Conservation (phyloP, 306 rosid genomes). For the Castanea mollissima region DNA sequence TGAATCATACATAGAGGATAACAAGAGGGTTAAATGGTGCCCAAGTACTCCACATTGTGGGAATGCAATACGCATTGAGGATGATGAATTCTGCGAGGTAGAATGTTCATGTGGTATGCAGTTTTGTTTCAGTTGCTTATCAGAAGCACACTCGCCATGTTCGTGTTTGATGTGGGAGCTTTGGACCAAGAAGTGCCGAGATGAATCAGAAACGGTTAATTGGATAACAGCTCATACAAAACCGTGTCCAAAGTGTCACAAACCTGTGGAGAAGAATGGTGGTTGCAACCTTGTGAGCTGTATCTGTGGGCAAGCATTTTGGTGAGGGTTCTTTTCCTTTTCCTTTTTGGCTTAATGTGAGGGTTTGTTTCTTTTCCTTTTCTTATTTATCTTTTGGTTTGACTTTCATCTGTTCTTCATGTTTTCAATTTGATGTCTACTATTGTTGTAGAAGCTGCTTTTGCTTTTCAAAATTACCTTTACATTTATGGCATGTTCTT, state of each 20-base stretch:
- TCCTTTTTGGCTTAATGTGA: background rate
- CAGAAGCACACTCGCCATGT: constrained; percentile 93
- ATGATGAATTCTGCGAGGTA: constrained; percentile 77
- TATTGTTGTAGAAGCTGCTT: background rate
- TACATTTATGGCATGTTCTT: background rate
- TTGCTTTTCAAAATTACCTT: background rate
- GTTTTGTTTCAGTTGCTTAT: constrained; percentile 83
- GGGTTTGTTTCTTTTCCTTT: background rate
- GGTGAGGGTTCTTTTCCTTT: constrained; percentile 47
- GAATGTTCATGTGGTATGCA: constrained; percentile 93
- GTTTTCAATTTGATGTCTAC: background rate
- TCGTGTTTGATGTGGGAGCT: constrained; percentile 95
- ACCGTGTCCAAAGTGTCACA: constrained; percentile 93
- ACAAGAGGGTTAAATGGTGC: constrained; percentile 93
- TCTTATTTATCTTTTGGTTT: constrained; percentile 5
- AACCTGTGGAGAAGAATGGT: constrained; percentile 97
- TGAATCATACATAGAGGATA: constrained; percentile 95
- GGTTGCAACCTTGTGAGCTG: constrained; percentile 98
- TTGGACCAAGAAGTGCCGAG: constrained; percentile 88
- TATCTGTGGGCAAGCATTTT: constrained; percentile 93
- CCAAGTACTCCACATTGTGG: constrained; percentile 96
- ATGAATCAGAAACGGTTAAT: constrained; percentile 97
- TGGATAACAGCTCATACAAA: constrained; percentile 98
- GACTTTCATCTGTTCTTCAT: background rate
- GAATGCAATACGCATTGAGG: constrained; percentile 85